phyloP scores from a whole-genome alignment of 2,329 filamentous ascomycete genomes.

The Talaromyces sp. region DNA sequence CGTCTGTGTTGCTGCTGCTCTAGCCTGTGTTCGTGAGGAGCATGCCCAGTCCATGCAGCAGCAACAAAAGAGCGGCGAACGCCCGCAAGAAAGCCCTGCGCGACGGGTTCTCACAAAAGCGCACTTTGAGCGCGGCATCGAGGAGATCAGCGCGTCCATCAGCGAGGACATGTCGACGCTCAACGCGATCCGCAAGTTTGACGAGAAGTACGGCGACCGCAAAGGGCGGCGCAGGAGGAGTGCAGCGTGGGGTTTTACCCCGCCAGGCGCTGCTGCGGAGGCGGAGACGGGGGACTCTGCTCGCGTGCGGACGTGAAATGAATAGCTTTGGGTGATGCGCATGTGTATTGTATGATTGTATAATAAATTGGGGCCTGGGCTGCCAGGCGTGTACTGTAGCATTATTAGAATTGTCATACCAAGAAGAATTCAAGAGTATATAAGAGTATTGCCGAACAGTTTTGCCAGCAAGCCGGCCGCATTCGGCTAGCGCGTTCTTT shows the following conservation, averaged over 20 bases:
- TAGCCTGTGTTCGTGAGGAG: slow-evolving; percentile 45
- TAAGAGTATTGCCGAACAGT: neutral
- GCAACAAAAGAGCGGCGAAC: slow-evolving; percentile 25
- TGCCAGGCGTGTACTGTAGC: neutral
- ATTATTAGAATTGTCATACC: neutral
- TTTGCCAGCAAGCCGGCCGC: neutral
- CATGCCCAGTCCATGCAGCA: slow-evolving; percentile 34
- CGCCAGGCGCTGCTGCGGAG: slow-evolving; percentile 27
- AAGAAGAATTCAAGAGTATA: no score
- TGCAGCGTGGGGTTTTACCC: slow-evolving; percentile 46
- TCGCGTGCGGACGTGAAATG: slow-evolving; percentile 33
- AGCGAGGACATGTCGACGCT: slow-evolving; percentile 89
- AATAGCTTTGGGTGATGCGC: no score
- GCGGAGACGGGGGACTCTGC: slow-evolving; percentile 26
- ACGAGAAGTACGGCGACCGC: slow-evolving; percentile 87
- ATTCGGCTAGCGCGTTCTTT: neutral
- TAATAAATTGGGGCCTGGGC: neutral
- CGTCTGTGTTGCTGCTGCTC: slow-evolving; percentile 45
- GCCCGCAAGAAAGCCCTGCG: slow-evolving; percentile 59
- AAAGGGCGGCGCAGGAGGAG: slow-evolving; percentile 60
- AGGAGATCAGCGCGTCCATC: slow-evolving; percentile 87
- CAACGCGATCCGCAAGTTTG: slow-evolving; percentile 85
- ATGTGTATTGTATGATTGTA: neutral
- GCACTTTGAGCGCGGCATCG: slow-evolving; percentile 82
- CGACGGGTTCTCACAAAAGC: slow-evolving; percentile 58